These are phyloP conservation scores for Hypoxylon subgilvum DNA, from an alignment of 495 filamentous ascomycete genomes.

Conservation along the genomic window DNA sequence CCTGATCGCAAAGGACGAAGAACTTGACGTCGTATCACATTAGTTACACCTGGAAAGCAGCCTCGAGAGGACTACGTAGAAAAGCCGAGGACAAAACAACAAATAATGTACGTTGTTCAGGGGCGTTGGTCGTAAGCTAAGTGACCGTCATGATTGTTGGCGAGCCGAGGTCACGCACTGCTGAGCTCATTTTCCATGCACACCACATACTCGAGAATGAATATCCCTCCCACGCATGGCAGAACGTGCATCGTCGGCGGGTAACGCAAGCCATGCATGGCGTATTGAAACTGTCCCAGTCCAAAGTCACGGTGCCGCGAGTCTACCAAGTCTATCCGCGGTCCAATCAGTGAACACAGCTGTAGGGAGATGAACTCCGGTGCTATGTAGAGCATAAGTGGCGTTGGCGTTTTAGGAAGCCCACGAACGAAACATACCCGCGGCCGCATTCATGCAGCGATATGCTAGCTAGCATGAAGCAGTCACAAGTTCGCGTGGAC, in stretches of 20 bases:
- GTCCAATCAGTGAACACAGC: not conserved
- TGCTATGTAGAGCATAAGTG: not conserved
- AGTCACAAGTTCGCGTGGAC: not conserved
- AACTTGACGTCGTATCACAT: not conserved
- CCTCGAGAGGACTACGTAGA: slow-evolving; percentile 1
- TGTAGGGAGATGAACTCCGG: not conserved
- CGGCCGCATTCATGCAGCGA: not conserved
- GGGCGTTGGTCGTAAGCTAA: not conserved
- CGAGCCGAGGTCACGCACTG: not conserved
- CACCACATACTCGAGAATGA: slow-evolving; percentile 12
- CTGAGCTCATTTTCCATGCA: not conserved
- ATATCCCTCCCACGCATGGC: not conserved
- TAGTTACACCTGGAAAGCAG: not conserved
- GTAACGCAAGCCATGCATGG: slow-evolving; percentile 16
- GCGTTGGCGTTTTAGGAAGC: not conserved
- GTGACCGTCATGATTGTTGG: slow-evolving; percentile 5
- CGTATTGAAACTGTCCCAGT: slow-evolving; percentile 4
- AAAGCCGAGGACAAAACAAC: slow-evolving; percentile 1
- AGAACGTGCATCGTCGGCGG: slow-evolving; percentile 1
- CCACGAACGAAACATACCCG: not conserved
- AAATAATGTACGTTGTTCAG: not conserved
- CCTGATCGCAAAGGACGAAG: not conserved
- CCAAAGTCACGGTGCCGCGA: not conserved
- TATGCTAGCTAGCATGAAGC: not conserved
- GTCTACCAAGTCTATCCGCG: not conserved